These are phyloP conservation scores for Rutidosis leptorrhynchoides DNA, from an alignment of 129 eudicot species.

Conservation along the genomic window DNA sequence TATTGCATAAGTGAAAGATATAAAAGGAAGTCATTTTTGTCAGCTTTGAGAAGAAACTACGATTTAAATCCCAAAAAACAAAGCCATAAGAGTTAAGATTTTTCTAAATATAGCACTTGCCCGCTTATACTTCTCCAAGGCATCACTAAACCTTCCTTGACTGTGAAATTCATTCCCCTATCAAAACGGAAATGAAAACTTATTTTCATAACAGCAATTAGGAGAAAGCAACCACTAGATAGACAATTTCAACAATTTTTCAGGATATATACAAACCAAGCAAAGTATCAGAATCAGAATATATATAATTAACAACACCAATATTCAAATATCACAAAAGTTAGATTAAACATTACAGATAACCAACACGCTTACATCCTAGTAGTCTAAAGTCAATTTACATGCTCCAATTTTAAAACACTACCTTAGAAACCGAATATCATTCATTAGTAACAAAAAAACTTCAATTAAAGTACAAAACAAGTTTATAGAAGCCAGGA, in stretches of 20 bases:
- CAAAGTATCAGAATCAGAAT: no score
- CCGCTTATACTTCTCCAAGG: slow-evolving; percentile 71
- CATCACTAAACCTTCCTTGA: slow-evolving; percentile 66
- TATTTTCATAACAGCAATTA: not conserved
- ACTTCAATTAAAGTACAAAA: slow-evolving; percentile 2
- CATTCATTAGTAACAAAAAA: not conserved
- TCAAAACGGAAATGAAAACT: slow-evolving; percentile 25
- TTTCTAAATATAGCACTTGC: slow-evolving; percentile 44
- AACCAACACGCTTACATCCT: slow-evolving; percentile 3
- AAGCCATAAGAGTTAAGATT: not conserved
- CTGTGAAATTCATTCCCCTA: slow-evolving; percentile 93
- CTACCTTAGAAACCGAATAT: not conserved
- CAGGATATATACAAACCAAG: slow-evolving; percentile 11
- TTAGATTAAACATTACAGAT: not conserved
- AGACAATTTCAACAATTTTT: slow-evolving; percentile 2
- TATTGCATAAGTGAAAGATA: not conserved
- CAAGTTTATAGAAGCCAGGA: not conserved
- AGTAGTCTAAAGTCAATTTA: not conserved
- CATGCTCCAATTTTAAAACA: not conserved
- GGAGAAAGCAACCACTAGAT: not conserved
- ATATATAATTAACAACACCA: not conserved
- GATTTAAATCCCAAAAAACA: slow-evolving; percentile 10
- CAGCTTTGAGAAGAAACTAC: not conserved
- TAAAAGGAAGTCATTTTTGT: not conserved
- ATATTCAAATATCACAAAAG: not conserved